These are phyloP conservation scores for Paramecium bursaria DNA, from an alignment of 73 alveolate species.

Conservation along the genomic window DNA sequence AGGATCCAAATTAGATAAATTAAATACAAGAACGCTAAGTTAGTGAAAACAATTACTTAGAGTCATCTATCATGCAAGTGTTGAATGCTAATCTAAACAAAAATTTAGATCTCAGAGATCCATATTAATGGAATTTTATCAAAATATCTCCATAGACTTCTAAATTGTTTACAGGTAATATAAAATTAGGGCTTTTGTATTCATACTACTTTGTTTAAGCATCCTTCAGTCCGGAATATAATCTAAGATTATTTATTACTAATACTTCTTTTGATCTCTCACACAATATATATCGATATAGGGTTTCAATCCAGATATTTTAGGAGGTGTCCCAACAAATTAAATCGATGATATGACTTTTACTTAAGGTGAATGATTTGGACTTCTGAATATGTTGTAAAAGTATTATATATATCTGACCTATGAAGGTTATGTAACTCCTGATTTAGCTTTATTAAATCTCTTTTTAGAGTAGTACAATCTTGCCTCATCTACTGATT, in stretches of 20 bases:
- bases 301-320: conserved; percentile 60
- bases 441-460: conserved; percentile 74
- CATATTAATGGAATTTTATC: conserved; percentile 44
- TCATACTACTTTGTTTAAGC: conserved; percentile 37
- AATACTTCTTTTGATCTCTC: conserved; percentile 56
- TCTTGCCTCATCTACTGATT: conserved; percentile 75
- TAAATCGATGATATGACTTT: conserved; percentile 22
- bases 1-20: conserved; percentile 59
- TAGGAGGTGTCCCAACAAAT: conserved; percentile 61
- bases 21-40: conserved; percentile 20
- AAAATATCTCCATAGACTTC: conserved; percentile 64
- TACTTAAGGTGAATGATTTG: conserved; percentile 51
- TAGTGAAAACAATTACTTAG: conserved; percentile 6
- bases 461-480: conserved; percentile 76
- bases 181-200: conserved; percentile 5
- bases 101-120: conserved; percentile 58
- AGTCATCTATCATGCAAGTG: conserved; percentile 62
- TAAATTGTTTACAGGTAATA: not conserved
- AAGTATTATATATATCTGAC: conserved; percentile 76
- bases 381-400: conserved; percentile 65
- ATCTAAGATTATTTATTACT: conserved; percentile 19
- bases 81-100: conserved; percentile 72
- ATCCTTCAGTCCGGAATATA: conserved; percentile 46
- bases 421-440: conserved; percentile 83
- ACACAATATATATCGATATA: conserved; percentile 64